Conservation (phyloP, 257 asterid genomes). For the Penstemon barbatus region DNA sequence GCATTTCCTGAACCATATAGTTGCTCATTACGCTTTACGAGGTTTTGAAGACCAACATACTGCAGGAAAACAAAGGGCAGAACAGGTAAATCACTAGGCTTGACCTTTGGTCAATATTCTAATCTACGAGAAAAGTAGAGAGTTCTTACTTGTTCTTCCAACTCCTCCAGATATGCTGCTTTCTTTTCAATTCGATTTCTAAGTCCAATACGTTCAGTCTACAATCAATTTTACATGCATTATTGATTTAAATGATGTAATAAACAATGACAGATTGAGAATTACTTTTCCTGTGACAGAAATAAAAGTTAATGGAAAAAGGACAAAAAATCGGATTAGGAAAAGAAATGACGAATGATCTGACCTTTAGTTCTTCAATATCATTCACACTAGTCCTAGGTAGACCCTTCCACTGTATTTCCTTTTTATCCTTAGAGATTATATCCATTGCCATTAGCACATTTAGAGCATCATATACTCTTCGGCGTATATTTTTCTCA, state of each 20-base stretch:
- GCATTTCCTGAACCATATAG: conserved; percentile 75
- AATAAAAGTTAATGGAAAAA: conserved; percentile 10
- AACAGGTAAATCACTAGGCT: conserved; percentile 11
- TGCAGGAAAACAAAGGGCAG: conserved; percentile 34
- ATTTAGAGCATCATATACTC: conserved; percentile 87
- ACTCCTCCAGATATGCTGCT: conserved; percentile 76
- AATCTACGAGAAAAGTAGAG: conserved; percentile 22
- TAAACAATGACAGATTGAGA: neutral
- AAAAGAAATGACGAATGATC: conserved; percentile 8
- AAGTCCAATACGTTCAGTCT: conserved; percentile 66
- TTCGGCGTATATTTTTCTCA: conserved; percentile 82
- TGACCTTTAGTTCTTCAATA: conserved; percentile 74
- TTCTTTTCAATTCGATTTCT: conserved; percentile 76
- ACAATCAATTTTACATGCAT: conserved; percentile 23
- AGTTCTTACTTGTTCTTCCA: conserved; percentile 69
- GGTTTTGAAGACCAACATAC: conserved; percentile 78
- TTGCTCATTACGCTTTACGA: conserved; percentile 67
- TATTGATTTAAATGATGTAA: conserved; percentile 15
- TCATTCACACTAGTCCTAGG: conserved; percentile 71
- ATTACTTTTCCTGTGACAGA: conserved; percentile 6
- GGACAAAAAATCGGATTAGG: neutral
- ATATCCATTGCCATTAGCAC: conserved; percentile 96
- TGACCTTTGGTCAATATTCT: conserved; percentile 15
- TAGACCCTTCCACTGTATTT: conserved; percentile 89
- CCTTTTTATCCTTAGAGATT: conserved; percentile 83